Evolutionary conservation across 2,329 filamentous ascomycete genomes (phyloP).

Genomic region (Tolypocladium capitatum): DNA sequence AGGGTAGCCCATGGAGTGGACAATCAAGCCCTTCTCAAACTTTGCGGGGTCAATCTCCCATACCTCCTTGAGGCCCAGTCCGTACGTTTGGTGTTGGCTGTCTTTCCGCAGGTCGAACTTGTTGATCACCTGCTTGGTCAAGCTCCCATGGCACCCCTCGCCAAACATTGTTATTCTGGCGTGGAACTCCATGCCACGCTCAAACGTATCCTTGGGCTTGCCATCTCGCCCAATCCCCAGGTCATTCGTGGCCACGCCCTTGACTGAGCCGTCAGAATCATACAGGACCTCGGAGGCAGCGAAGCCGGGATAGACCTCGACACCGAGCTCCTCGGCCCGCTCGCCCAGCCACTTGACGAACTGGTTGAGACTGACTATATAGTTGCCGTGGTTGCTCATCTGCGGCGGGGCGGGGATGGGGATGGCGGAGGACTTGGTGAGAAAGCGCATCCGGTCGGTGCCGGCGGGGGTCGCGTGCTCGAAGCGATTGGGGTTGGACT

Average conservation of each 20-base stretch:
- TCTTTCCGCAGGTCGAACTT: conserved; percentile 85
- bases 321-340: conserved; percentile 87
- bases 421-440: conserved; percentile 67
- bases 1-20: conserved; percentile 88
- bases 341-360: conserved; percentile 93
- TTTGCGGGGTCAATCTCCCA: conserved; percentile 94
- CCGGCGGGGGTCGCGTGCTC: conserved; percentile 74
- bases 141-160: conserved; percentile 89
- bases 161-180: conserved; percentile 81
- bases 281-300: conserved; percentile 90
- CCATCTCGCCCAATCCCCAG: conserved; percentile 72
- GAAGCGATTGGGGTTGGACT: conserved; percentile 80
- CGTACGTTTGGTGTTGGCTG: conserved; percentile 90
- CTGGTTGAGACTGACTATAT: conserved; percentile 91
- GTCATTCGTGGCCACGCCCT: conserved; percentile 92
- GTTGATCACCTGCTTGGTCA: conserved; percentile 89
- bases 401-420: conserved; percentile 83
- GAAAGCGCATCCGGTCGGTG: conserved; percentile 80
- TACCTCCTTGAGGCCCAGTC: conserved; percentile 86
- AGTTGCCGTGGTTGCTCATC: conserved; percentile 98
- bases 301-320: conserved; percentile 94
- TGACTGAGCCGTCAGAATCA: conserved; percentile 71
- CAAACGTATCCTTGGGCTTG: conserved; percentile 78
- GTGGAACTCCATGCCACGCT: conserved; percentile 97
- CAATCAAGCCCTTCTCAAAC: conserved; percentile 73